A percentile compares a stretch with the other conserved stretches of the same genome.
phyloP scores from a whole-genome alignment of 768 basidiomycete genomes.

The Lanmaoa rubissima region DNA sequence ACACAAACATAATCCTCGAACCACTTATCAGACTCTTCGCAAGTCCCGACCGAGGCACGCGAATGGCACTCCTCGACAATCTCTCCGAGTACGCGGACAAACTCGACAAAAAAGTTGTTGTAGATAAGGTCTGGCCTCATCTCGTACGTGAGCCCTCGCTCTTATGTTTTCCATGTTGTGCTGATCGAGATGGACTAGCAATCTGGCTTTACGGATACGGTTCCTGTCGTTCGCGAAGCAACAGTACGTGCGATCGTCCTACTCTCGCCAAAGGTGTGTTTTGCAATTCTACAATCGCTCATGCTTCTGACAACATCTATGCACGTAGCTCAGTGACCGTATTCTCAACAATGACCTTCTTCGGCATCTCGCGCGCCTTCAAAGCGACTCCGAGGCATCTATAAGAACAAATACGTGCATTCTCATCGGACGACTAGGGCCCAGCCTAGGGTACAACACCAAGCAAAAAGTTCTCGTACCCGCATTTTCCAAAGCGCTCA shows the following conservation, averaged over 20 bases:
- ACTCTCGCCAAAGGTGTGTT: conserved; percentile 75
- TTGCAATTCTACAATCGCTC: not conserved
- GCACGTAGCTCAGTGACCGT: conserved; percentile 74
- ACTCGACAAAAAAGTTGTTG: conserved; percentile 80
- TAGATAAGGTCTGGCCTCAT: conserved; percentile 90
- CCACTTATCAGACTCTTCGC: conserved; percentile 84
- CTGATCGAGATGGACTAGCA: conserved; percentile 49
- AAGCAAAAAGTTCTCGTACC: conserved; percentile 96
- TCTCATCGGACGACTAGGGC: conserved; percentile 87
- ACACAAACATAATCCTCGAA: conserved; percentile 61
- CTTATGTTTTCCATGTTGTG: not conserved
- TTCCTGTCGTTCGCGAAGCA: conserved; percentile 90
- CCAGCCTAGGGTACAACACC: conserved; percentile 80
- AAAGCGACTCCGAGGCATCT: conserved; percentile 88
- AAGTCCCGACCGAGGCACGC: conserved; percentile 87
- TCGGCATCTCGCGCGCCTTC: conserved; percentile 87
- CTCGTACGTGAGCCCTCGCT: conserved; percentile 47
- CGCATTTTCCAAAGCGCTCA: conserved; percentile 85
- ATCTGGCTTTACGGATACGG: conserved; percentile 94
- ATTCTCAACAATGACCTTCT: conserved; percentile 96
- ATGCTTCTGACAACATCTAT: not conserved
- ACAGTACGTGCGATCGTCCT: conserved; percentile 86
- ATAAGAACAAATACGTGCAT: conserved; percentile 98
- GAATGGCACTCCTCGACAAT: conserved; percentile 91
- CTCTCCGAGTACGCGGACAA: conserved; percentile 82